Evolutionary conservation across 1,284 basidiomycete species (phyloP).

Genomic region (Dichomitus squalens): DNA sequence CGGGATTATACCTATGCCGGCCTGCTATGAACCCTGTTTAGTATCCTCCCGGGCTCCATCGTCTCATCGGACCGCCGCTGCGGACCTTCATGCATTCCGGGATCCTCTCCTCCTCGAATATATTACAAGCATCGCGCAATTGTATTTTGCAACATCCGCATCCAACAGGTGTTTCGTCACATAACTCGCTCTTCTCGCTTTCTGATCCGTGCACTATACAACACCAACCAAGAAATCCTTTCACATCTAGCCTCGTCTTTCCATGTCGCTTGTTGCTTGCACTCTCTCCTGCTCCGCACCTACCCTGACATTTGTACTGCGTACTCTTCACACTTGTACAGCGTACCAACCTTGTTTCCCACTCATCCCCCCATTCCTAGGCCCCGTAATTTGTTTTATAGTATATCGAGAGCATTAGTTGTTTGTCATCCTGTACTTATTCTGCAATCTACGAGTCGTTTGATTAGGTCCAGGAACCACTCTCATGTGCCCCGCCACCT

Average conservation of each 20-base stretch:
- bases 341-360: constrained; percentile 34
- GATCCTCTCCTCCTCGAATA: constrained; percentile 29
- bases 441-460: constrained; percentile 41
- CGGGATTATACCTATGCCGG: constrained; percentile 37
- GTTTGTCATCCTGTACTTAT: constrained; percentile 71
- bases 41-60: constrained; percentile 27
- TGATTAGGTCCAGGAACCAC: constrained; percentile 23
- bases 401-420: constrained; percentile 58
- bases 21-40: constrained; percentile 37
- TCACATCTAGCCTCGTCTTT: constrained; percentile 23
- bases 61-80: constrained; percentile 29
- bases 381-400: constrained; percentile 41
- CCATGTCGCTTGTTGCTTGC: constrained; percentile 32
- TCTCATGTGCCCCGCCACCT: not conserved
- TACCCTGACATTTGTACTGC: constrained; percentile 37
- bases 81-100: constrained; percentile 26
- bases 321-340: constrained; percentile 42
- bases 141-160: constrained; percentile 72
- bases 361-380: constrained; percentile 27
- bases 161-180: constrained; percentile 36
- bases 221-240: constrained; percentile 12
- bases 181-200: constrained; percentile 40
- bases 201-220: constrained; percentile 25
- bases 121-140: constrained; percentile 53
- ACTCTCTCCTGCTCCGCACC: constrained; percentile 12